Base-by-base conservation (phyloP, 768 basidiomycete genomes). In the Podaxis sp. region DNA sequence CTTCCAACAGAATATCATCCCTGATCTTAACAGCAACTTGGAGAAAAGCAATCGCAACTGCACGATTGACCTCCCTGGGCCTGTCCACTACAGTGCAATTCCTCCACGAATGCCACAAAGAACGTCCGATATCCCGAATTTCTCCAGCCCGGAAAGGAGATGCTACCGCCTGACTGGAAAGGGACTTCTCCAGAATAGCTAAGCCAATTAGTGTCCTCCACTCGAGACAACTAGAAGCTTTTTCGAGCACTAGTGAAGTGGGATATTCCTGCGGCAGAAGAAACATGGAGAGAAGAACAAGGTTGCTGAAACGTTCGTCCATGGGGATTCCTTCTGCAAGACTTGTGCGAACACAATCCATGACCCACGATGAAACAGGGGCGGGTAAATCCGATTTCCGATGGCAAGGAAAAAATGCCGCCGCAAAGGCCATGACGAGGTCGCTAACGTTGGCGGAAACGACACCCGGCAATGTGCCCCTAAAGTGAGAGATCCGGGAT, bases 141-240 rank as follows among this genome's bases (percentile, higher is more conserved):
- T 65, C 33, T 9, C 33, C 65, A 19, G 50, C 49, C 17, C 38
- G 15, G 19, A 36, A 41, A 55, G 19, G 41, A 58, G 50, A 15
- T 22, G 19, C 41, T 41, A 50, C 53, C 22, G 22, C 63, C 43
- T 11, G 64, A 19, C 27, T 61, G 59, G 55, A 55, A 61, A 72
- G 47, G 4, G 70, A 65, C 49, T 71, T 73, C 36, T 81, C 75
- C 51, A 84, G 22, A 13, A 69, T 71, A 17, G 76, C 75, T 38
- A 85, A 67, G 13, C 75, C 73, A 63, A 80, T 75, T 4, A 82
- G 70, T 3, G 76, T 73, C 36, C 74, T 73, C 84, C 84, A 85
- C 41, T 70, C 69, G 2, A 65, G 61, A 29, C 57, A 59, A 40
- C 33, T 27, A 24, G 64, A 41, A 46, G 55, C 19, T 3, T 12